Percentiles rank a stretch among this genome's conserved stretches.
Evolutionary conservation across 2,329 filamentous ascomycete genomes (phyloP).

Genomic region (Nakataea oryzae): DNA sequence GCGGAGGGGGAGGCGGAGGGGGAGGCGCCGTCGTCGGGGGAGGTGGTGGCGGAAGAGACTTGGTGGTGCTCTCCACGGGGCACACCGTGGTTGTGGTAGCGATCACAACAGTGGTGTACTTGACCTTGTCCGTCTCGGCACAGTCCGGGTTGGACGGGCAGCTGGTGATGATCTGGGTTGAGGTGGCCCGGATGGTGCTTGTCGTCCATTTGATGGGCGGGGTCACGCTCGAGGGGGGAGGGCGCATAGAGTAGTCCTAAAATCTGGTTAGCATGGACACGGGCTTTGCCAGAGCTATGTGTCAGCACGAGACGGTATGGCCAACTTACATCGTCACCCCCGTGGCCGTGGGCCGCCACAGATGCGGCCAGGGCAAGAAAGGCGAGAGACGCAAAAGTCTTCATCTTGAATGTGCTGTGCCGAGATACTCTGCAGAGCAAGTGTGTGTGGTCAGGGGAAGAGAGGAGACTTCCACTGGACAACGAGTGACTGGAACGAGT

Average conservation of each 20-base stretch:
- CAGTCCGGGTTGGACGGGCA: slow-evolving; percentile 26
- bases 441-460: neutral
- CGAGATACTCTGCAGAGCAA: neutral
- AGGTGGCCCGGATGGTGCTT: slow-evolving; percentile 28
- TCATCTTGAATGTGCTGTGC: slow-evolving; percentile 10
- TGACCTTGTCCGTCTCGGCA: slow-evolving; percentile 23
- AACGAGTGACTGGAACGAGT: slow-evolving; percentile 13
- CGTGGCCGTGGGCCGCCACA: slow-evolving; percentile 8
- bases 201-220: slow-evolving; percentile 25
- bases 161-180: slow-evolving; percentile 26
- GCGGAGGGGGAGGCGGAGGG: slow-evolving; percentile 7
- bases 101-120: slow-evolving; percentile 24
- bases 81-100: slow-evolving; percentile 31
- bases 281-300: too few relatives aligned
- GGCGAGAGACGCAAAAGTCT: slow-evolving; percentile 9
- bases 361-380: slow-evolving; percentile 12
- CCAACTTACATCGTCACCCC: slow-evolving; percentile 3
- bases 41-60: neutral
- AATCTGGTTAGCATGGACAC: neutral
- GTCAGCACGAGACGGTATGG: neutral
- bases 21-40: neutral
- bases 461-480: neutral
- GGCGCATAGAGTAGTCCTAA: neutral
- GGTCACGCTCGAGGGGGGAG: neutral
- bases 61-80: slow-evolving; percentile 19